These are phyloP conservation scores for Penicillium daleae DNA, from an alignment of 495 filamentous ascomycete species.

Conservation along the genomic window DNA sequence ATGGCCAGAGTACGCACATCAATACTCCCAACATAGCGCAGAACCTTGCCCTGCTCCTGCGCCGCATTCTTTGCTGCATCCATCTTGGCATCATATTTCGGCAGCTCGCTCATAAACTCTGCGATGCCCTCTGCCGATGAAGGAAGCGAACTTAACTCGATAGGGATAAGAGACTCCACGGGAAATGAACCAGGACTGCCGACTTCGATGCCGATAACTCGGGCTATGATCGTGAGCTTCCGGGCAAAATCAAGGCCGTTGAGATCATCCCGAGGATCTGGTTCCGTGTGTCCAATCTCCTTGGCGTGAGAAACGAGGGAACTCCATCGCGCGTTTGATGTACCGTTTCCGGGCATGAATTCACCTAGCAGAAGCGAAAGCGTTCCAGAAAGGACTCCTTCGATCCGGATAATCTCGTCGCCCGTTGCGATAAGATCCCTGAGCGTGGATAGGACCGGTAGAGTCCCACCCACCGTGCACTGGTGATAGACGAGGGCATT, in stretches of 20 bases:
- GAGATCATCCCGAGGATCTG: slow-evolving; percentile 90
- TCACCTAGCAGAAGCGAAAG: slow-evolving; percentile 56
- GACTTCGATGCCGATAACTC: slow-evolving; percentile 76
- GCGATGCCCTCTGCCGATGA: slow-evolving; percentile 59
- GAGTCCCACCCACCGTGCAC: slow-evolving; percentile 86
- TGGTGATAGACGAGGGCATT: slow-evolving; percentile 89
- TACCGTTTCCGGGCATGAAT: slow-evolving; percentile 56
- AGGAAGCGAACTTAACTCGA: slow-evolving; percentile 66
- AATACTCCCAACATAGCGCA: slow-evolving; percentile 85
- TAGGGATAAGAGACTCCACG: slow-evolving; percentile 84
- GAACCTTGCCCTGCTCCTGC: slow-evolving; percentile 76
- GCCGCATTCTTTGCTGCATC: slow-evolving; percentile 72
- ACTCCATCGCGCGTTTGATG: slow-evolving; percentile 67
- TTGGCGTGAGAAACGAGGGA: slow-evolving; percentile 84
- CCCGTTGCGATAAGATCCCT: slow-evolving; percentile 89
- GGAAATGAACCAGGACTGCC: slow-evolving; percentile 78
- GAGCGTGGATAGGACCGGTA: slow-evolving; percentile 89
- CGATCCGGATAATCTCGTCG: slow-evolving; percentile 83
- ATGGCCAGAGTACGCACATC: slow-evolving; percentile 72
- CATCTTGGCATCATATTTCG: slow-evolving; percentile 78
- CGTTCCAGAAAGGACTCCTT: slow-evolving; percentile 97
- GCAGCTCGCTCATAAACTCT: slow-evolving; percentile 74
- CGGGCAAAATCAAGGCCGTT: slow-evolving; percentile 93
- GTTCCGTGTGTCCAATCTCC: slow-evolving; percentile 91
- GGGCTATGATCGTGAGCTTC: slow-evolving; percentile 90